Evolutionary conservation across 2,329 filamentous ascomycete genomes (phyloP), one percentile per base, ranked within the genome.

Genomic region (Immersiporthe knoxdaviesiana): DNA sequence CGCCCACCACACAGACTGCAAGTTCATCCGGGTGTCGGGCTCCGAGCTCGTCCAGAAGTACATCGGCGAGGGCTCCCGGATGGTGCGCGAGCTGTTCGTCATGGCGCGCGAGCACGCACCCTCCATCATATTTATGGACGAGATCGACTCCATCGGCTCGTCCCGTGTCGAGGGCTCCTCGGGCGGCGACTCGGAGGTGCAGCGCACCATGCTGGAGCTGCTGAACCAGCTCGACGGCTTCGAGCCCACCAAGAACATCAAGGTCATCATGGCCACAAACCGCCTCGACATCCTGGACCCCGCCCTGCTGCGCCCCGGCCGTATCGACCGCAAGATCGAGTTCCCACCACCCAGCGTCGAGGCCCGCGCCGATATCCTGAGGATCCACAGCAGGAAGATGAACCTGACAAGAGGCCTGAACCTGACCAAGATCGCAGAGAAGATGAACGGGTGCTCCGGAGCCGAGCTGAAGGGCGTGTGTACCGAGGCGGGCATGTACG

Each of bases 81-180:
- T 99, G 96, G 96, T 99, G 73, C 93, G 96, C 78, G 96, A 99
- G 83, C 87, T 99, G 65, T 99, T 99, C 86, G 92, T 99, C 79
- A 99, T 99, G 96, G 96, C 96, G 37, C 89, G 96, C 81, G 96
- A 99, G 80, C 96, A 99, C 76, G 96, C 96, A 0, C 96, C 96
- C 30, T 97, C 93, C 74, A 99, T 99, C 82, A 99, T 99, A 82
- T 99, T 99, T 86, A 99, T 99, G 96, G 96, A 99, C 81, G 96
- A 99, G 82, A 98, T 99, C 81, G 96, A 99, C 85, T 97, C 93
- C 75, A 99, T 99, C 81, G 96, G 96, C 73, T 97, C 94, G 44
- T 97, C 94, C 71, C 92, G 96, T 82, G 95, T 99, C 66, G 96
- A 99, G 79, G 95, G 95, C 35, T 97, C 92, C 69, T 97, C 93